Evolutionary conservation across 495 filamentous ascomycete genomes (phyloP), one percentile per base, ranked within the genome.

Genomic region (Penicillium odoratum): DNA sequence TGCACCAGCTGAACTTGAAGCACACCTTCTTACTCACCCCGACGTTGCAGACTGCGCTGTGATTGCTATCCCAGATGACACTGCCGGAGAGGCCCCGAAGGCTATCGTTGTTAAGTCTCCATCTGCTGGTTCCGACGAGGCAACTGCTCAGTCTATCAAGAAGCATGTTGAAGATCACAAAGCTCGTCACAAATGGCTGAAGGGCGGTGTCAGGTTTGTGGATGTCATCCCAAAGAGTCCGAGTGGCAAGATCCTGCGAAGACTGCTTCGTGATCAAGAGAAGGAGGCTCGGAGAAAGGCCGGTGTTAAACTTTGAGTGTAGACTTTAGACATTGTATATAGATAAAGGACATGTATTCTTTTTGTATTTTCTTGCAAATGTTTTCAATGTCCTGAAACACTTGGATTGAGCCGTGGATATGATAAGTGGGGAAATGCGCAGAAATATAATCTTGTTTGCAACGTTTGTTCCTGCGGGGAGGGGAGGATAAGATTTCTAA

Each of bases 1-100:
- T 34, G 91, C 92, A 4, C 92, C 92, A 4, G 92, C 92, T 15
- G 92, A 97, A 62, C 84, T 97, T 0, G 92, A 97, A 77, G 88
- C 91, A 16, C 91, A 94, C 63, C 81, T 97, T 11, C 86, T 97
- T 40, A 84, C 87, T 6, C 91, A 96, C 66, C 87, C 89, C 0
- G 78, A 82, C 29, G 92, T 96, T 15, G 84, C 87, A 28, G 92
- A 97, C 69, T 90, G 86, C 62, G 88, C 91, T 30, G 91, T 97
- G 10, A 92, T 97, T 59, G 86, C 85, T 13, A 79, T 94, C 9
- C 89, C 85, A 0, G 86, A 94, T 65, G 86, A 89, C 29, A 71
- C 77, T 2, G 85, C 88, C 11, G 91, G 91, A 45, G 92, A 97
- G 70, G 82, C 90, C 10, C 91, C 92, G 52, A 96, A 95, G 73